Base-by-base conservation (phyloP, 2,329 filamentous ascomycete genomes). In the Fusarium concolor region DNA sequence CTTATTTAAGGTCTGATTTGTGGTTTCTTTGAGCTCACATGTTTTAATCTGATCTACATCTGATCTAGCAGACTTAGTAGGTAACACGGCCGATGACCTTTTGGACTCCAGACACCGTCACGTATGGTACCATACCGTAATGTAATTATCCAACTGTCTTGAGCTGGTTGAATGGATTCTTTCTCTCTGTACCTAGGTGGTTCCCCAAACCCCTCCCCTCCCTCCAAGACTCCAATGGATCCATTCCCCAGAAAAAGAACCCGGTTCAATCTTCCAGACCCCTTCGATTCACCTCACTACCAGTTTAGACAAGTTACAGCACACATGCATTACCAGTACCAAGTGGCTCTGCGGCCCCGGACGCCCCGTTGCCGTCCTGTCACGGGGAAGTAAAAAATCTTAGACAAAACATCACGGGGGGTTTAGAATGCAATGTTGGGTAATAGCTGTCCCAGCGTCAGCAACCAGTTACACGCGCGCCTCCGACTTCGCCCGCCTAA, bases 31-130 rank as follows among this genome's bases (percentile, higher is more conserved):
- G n/a, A 41, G 22, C 28, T 67, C 39, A 22, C 44, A 37, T 64
- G 38, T 33, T 64, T 64, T 47, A 50, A 71, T 72, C 65, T 62
- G 70, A 72, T 72, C 61, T 70, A 15, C 22, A 67, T 72, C 70
- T 71, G 54, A 67, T 71, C 59, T 65, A 35, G 42, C 62, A 38
- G 28, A 29, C 39, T 31, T 18, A n/a, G n/a, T n/a, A n/a, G n/a
- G 15, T 9, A 31, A 28, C 9, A 35, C 29, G 38, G 15, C 37
- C 47, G n/a, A 33, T 37, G 8, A 29, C 28, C 10, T 11, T 29
- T 29, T 10, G 28, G 42, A 29, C 33, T 38, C 18, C 24, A 38
- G 17, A 39, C 14, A 18, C 31, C 18, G 31, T 49, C 38, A 31
- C 31, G n/a, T 29, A 43, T n/a, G 15, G 18, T 54, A 15, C 14